Base-by-base conservation (phyloP, 169 alveolate species). In the Cyclospora cayetanensis region DNA sequence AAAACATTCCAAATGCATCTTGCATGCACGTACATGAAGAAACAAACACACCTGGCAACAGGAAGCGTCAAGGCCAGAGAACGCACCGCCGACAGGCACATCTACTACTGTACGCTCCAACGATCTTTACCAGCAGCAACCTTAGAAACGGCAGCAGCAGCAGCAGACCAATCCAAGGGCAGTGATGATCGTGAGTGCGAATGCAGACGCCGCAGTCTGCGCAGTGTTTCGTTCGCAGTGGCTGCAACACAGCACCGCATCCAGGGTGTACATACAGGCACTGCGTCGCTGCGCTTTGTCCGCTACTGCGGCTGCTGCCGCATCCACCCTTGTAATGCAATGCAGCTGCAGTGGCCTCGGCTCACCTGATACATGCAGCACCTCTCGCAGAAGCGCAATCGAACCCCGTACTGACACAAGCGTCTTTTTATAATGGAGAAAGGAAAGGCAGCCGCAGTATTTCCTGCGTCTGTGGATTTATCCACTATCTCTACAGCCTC, bases 161-260 rank as follows among this genome's bases (percentile, higher is more conserved):
- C 43, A 68, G 80, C 80, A 68, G 60, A 27, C 97, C 97, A 25
- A 97, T 94, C 98, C 98, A 97, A 29, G 99, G 99, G 88, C 99
- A 97, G 85, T 97, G 99, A 90, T 97, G 99, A 90, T 97, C 99
- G 90, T 94, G 97, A 11, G 97, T 96, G 9, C 97, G 95, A 3
- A 96, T 96, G 87, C 99, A 97, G 80, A 95, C 91, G 35, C 96
- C 96, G 84, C 99, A 97, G 25, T 95, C 86, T 37, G 94, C 85
- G 93, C 99, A 97, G 85, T 97, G 99, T 82, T 95, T 96, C 39
- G 97, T 93, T 89, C 97, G 76, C 53, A 96, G 63, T 3, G 98
- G 98, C 94, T 85, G 91, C 91, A 74, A 29, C 85, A 65, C 9
- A 50, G 53, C 74, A 72, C 18, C 35, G n/a, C 63, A 39, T 37